A percentile compares a stretch with the other conserved stretches of the same genome.
Evolutionary conservation across 1,139 yeast species (phyloP).

Genomic region (Nakaseomyces delphensis): DNA sequence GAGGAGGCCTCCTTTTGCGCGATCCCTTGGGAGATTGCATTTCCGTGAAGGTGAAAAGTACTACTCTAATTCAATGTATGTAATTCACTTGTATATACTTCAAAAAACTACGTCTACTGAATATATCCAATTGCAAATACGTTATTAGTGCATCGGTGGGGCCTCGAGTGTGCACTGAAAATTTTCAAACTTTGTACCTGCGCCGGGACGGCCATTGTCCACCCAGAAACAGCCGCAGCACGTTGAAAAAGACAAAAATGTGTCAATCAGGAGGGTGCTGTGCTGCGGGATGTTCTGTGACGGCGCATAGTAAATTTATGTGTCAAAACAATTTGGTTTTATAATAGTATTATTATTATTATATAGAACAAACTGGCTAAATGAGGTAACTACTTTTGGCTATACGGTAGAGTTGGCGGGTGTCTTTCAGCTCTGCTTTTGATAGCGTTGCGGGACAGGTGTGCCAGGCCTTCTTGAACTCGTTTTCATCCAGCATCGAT

Average conservation of each 20-base stretch:
- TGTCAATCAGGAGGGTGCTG: background rate
- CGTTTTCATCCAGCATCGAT: conserved; percentile 18
- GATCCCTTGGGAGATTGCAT: conserved; percentile 3
- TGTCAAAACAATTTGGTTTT: background rate
- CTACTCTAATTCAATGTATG: too few relatives aligned
- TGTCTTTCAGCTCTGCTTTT: conserved; percentile 17
- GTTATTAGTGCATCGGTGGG: too few relatives aligned
- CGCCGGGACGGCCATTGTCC: too few relatives aligned
- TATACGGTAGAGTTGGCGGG: conserved; percentile 19
- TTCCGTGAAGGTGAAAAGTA: too few relatives aligned
- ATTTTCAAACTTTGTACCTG: too few relatives aligned
- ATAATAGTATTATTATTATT: too few relatives aligned
- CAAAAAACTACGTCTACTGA: too few relatives aligned
- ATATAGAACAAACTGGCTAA: too few relatives aligned
- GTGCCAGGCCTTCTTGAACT: conserved; percentile 22
- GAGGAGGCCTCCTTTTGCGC: conserved; percentile 3
- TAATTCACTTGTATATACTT: background rate
- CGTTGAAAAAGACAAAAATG: background rate
- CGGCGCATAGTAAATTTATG: background rate
- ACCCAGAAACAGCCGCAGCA: background rate
- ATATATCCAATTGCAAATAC: too few relatives aligned
- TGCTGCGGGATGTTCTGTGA: background rate
- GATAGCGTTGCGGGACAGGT: conserved; percentile 15
- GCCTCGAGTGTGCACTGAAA: too few relatives aligned
- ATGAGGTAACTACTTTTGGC: conserved; percentile 8